A percentile compares a stretch with the other conserved stretches of the same genome.
phyloP scores from a whole-genome alignment of 306 rosid species.

The Vicia sativa region DNA sequence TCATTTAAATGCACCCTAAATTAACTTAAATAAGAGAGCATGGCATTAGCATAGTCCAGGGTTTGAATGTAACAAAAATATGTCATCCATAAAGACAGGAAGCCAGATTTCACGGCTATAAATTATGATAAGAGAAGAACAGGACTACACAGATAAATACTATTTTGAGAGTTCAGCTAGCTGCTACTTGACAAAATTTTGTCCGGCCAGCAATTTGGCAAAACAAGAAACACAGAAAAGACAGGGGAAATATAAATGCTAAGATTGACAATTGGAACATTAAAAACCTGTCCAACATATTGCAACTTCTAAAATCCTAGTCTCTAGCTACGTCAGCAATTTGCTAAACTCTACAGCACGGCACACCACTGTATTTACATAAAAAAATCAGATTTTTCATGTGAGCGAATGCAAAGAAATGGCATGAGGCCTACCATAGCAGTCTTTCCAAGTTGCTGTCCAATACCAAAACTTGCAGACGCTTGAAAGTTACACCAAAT shows the following conservation, averaged over 20 bases:
- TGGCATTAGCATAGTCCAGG: conserved; percentile 1
- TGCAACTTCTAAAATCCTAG: conserved; percentile 22
- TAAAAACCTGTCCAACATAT: conserved; percentile 21
- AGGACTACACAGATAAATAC: conserved; percentile 23
- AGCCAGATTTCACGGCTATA: conserved; percentile 34
- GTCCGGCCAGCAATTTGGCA: conserved; percentile 24
- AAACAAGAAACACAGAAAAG: conserved; percentile 18
- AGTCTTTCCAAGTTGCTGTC: conserved; percentile 24
- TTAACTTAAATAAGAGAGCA: conserved; percentile 19
- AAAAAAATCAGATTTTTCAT: conserved; percentile 9
- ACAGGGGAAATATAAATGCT: conserved; percentile 7
- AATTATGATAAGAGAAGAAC: conserved; percentile 30
- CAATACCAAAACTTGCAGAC: conserved; percentile 1
- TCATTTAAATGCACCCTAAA: conserved; percentile 22
- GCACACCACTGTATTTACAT: conserved; percentile 19
- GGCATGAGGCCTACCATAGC: conserved; percentile 22
- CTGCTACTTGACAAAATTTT: conserved; percentile 15
- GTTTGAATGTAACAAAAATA: conserved; percentile 30
- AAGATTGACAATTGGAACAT: conserved; percentile 21
- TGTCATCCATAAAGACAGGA: conserved; percentile 35
- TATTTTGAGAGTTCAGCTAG: conserved; percentile 12
- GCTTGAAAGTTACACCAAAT: conserved; percentile 24
- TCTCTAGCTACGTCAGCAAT: conserved; percentile 22
- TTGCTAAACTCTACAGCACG: conserved; percentile 4
- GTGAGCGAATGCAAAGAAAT: conserved; percentile 17